Conservation (phyloP, 208 protist species). For the Leishmania major region DNA sequence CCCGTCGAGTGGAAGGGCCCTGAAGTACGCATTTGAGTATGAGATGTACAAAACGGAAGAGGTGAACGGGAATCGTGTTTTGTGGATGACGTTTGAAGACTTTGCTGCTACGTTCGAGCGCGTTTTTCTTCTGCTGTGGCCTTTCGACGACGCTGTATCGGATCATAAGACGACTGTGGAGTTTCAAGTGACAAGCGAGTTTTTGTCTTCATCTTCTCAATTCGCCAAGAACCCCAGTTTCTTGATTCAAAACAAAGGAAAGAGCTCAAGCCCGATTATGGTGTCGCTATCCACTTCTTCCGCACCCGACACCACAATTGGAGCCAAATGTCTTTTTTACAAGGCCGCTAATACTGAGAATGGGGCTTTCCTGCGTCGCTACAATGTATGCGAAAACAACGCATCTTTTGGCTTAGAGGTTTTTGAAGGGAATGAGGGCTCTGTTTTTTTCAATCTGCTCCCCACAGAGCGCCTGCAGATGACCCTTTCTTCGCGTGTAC, state of each 20-base stretch:
- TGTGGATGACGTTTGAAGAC: slow-evolving; percentile 69
- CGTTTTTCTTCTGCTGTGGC: slow-evolving; percentile 56
- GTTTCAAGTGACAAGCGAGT: slow-evolving; percentile 21
- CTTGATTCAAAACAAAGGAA: slow-evolving; percentile 51
- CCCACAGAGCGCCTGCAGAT: slow-evolving; percentile 56
- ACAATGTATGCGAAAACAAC: slow-evolving; percentile 57
- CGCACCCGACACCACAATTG: slow-evolving; percentile 1
- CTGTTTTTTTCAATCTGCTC: slow-evolving; percentile 43
- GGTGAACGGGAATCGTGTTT: slow-evolving; percentile 38
- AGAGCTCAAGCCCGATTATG: slow-evolving; percentile 34
- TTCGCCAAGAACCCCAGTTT: slow-evolving; percentile 65
- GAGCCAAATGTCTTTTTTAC: slow-evolving; percentile 37
- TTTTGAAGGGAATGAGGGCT: slow-evolving; percentile 26
- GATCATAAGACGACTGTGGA: slow-evolving; percentile 36
- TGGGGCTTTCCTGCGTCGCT: slow-evolving; percentile 15
- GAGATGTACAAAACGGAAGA: slow-evolving; percentile 11
- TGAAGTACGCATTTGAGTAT: slow-evolving; percentile 20
- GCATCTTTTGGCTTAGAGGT: slow-evolving; percentile 41
- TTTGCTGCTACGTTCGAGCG: slow-evolving; percentile 54
- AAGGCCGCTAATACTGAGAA: slow-evolving; percentile 7
- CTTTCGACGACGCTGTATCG: slow-evolving; percentile 48
- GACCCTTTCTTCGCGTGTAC: slow-evolving; percentile 35
- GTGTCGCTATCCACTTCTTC: slow-evolving; percentile 29
- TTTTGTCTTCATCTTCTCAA: slow-evolving; percentile 24
- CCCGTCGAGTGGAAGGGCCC: slow-evolving; percentile 4